Percentiles rank a stretch among this genome's conserved stretches.
phyloP scores from a whole-genome alignment of 352 stramenopile species.

The Pythium monospermum region DNA sequence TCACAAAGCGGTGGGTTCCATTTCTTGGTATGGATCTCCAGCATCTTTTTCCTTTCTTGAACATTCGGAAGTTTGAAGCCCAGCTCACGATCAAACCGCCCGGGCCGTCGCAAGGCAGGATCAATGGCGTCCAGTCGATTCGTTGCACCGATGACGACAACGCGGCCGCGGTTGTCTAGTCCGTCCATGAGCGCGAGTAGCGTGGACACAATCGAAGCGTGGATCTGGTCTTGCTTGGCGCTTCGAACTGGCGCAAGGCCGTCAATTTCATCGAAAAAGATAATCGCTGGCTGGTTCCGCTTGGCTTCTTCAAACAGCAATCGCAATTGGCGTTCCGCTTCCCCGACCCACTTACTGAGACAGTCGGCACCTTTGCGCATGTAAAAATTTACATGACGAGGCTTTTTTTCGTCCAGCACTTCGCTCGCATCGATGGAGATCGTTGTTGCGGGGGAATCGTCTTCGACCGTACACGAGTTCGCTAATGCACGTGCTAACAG shows the following conservation, averaged over 20 bases:
- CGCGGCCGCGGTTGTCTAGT: conserved; percentile 78
- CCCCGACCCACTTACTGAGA: conserved; percentile 90
- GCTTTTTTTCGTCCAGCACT: conserved; percentile 16
- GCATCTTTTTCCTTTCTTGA: conserved; percentile 76
- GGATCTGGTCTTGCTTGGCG: conserved; percentile 92
- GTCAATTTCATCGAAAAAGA: conserved; percentile 96
- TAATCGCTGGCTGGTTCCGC: conserved; percentile 89
- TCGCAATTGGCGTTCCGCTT: conserved; percentile 88
- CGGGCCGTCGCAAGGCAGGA: conserved; percentile 90
- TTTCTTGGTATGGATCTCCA: conserved; percentile 83
- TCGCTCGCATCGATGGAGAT: conserved; percentile 17
- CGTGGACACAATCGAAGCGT: conserved; percentile 91
- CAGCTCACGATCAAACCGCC: conserved; percentile 91
- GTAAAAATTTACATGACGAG: conserved; percentile 88
- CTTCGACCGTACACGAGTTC: conserved; percentile 70
- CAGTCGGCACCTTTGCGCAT: conserved; percentile 92
- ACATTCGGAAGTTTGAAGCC: conserved; percentile 87
- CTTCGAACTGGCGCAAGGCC: conserved; percentile 89
- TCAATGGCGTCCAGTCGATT: conserved; percentile 97
- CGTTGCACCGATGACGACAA: conserved; percentile 98
- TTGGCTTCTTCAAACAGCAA: conserved; percentile 90
- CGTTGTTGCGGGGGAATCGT: conserved; percentile 14
- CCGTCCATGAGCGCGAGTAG: conserved; percentile 92
- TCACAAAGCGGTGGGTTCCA: conserved; percentile 77
- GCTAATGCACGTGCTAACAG: conserved; percentile 85